Conservation (phyloP, 73 alveolate species). For the Loxodes magnus region DNA sequence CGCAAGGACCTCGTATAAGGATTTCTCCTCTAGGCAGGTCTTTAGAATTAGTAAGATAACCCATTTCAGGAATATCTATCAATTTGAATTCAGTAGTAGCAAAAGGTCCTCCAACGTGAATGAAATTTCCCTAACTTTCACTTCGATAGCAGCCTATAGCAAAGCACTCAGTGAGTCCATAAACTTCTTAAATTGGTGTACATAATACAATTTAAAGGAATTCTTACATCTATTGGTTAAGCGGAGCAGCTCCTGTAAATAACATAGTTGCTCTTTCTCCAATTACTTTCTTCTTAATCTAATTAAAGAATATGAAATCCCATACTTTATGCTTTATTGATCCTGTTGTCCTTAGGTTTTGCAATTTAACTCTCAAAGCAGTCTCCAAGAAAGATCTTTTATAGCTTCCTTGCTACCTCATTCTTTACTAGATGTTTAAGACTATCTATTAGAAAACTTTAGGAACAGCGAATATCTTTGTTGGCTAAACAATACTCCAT, state of each 20-base stretch:
- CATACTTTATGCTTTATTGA: conserved; percentile 20
- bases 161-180: conserved; percentile 69
- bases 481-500: conserved; percentile 30
- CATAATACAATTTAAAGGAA: conserved; percentile 44
- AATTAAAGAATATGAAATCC: conserved; percentile 43
- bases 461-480: conserved; percentile 60
- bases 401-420: conserved; percentile 2
- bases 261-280: conserved; percentile 58
- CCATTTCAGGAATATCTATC: conserved; percentile 59
- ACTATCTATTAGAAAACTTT: conserved; percentile 34
- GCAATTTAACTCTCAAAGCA: conserved; percentile 21
- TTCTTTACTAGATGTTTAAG: conserved; percentile 15
- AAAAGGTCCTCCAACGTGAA: conserved; percentile 75
- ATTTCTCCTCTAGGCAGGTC: conserved; percentile 61
- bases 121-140: conserved; percentile 28
- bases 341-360: conserved; percentile 16
- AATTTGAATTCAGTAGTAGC: conserved; percentile 48
- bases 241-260: conserved; percentile 71
- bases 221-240: conserved; percentile 32
- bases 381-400: conserved; percentile 23
- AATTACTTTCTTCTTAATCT: conserved; percentile 37
- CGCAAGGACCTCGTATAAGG: conserved; percentile 49
- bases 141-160: conserved; percentile 42
- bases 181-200: conserved; percentile 61
- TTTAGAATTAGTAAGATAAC: conserved; percentile 39